Evolutionary conservation across 2,329 filamentous ascomycete species (phyloP), one percentile per base, ranked within the genome.

Genomic region (Arthrobotrys sphaeroides): DNA sequence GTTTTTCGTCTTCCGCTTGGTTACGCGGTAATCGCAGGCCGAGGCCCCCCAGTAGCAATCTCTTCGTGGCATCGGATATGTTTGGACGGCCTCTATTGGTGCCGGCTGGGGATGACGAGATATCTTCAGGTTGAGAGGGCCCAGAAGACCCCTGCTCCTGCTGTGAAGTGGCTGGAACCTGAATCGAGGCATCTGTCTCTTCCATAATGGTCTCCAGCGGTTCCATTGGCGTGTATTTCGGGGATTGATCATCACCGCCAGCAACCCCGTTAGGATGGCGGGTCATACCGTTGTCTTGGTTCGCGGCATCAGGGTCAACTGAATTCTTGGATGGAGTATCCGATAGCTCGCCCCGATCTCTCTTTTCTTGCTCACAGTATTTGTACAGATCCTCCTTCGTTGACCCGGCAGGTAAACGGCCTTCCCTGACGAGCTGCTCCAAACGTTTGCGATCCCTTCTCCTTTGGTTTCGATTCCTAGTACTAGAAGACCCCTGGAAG

Each of bases 401-500:
- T 7, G 70, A 74, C 2, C 70, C 70, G 13, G 16, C 45, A 6
- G 70, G 70, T 18, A 74, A 33, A 26, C 45, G 24, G 45, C 67
- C 55, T 13, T 57, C 61, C 20, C 62, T 43, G 12, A 74, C 64
- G 40, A 74, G 57, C 33, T 64, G 61, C 9, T 57, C 49, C 28
- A 74, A 49, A 33, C 62, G 55, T 43, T 68, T 74, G 2, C 55
- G 53, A 36, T 74, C 70, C 16, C 45, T 57, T 51, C 70, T 45
- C 40, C 70, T 68, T 16, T 74, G 62, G n/a, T 74, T 74, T 42
- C 70, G 53, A n/a, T 55, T 57, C 22, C 67, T 74, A 3, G 70
- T 74, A 20, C 45, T 74, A 20, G 70, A 59, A 6, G 36, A 28
- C 2, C 70, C 70, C 18, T 74, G 38, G 36, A 74, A 74, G 2